Percentiles rank a stretch among this genome's conserved stretches.
phyloP scores from a whole-genome alignment of 2,329 filamentous ascomycete species.

The Calonectria honghensis region DNA sequence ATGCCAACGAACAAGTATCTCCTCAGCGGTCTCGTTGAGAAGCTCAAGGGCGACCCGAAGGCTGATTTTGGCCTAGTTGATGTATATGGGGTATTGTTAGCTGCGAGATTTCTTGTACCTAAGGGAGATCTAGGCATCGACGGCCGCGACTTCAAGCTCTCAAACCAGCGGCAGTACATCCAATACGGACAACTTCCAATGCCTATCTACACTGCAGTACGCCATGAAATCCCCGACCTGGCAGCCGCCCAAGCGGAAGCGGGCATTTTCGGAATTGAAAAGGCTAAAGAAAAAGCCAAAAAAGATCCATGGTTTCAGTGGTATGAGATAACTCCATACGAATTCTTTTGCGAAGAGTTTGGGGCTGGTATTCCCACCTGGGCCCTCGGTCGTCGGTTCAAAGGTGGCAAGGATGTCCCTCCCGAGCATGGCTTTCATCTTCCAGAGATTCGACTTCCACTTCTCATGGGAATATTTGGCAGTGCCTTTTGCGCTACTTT shows the following conservation, averaged over 20 bases:
- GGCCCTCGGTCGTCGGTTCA: conserved; percentile 90
- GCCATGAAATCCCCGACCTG: conserved; percentile 91
- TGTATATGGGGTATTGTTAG: conserved; percentile 90
- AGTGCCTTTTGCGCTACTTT: conserved; percentile 97
- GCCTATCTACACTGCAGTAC: conserved; percentile 95
- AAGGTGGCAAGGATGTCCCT: conserved; percentile 73
- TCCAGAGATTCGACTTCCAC: conserved; percentile 88
- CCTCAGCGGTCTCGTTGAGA: conserved; percentile 91
- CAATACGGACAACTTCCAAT: conserved; percentile 87
- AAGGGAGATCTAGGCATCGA: conserved; percentile 85
- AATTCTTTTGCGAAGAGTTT: conserved; percentile 96
- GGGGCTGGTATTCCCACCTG: conserved; percentile 94
- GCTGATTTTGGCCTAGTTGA: conserved; percentile 94
- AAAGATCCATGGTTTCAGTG: conserved; percentile 96
- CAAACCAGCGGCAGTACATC: conserved; percentile 86
- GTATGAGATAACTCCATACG: conserved; percentile 97
- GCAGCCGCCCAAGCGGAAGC: conserved; percentile 58
- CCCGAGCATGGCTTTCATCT: conserved; percentile 81
- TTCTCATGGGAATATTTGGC: conserved; percentile 96
- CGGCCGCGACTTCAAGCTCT: conserved; percentile 90
- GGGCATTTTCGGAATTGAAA: conserved; percentile 62
- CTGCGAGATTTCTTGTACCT: conserved; percentile 87
- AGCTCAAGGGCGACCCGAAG: conserved; percentile 82
- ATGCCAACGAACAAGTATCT: conserved; percentile 96
- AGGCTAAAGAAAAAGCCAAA: conserved; percentile 71